Percentiles rank a stretch among this genome's conserved stretches.
These are phyloP conservation scores for Colletotrichum sp. DNA, from an alignment of 2,329 filamentous ascomycete genomes.

Conservation along the genomic window DNA sequence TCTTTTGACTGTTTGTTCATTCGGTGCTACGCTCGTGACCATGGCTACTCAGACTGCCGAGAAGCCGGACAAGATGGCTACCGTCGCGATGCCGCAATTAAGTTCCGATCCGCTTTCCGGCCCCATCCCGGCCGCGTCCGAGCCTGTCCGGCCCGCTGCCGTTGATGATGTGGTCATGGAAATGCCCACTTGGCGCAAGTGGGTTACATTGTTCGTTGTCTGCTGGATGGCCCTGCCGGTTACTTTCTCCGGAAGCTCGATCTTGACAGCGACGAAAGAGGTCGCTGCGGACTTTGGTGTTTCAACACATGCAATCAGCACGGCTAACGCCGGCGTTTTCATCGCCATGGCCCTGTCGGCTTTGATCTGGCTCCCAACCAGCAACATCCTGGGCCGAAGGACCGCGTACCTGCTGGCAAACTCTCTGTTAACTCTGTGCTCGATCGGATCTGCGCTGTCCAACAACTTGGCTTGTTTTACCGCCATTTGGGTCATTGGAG, in stretches of 20 bases:
- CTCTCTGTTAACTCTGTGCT: slow-evolving; percentile 69
- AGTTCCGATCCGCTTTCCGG: slow-evolving; percentile 4
- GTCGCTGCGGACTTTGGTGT: slow-evolving; percentile 70
- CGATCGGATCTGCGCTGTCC: slow-evolving; percentile 74
- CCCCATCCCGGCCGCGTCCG: slow-evolving; percentile 3
- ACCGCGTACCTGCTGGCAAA: slow-evolving; percentile 54
- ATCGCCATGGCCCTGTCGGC: slow-evolving; percentile 75
- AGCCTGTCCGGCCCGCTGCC: slow-evolving; percentile 21
- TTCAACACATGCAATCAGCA: slow-evolving; percentile 72
- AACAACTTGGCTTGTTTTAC: slow-evolving; percentile 71
- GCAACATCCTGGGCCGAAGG: slow-evolving; percentile 36
- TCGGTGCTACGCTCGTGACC: neutral
- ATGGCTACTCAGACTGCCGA: neutral
- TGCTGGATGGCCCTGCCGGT: slow-evolving; percentile 52
- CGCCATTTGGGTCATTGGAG: slow-evolving; percentile 19
- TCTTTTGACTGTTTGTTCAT: neutral
- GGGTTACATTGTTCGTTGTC: slow-evolving; percentile 22
- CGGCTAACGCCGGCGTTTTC: slow-evolving; percentile 78
- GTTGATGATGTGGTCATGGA: slow-evolving; percentile 25
- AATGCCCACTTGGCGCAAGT: slow-evolving; percentile 23
- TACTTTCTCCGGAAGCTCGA: slow-evolving; percentile 78
- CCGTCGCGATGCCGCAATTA: neutral
- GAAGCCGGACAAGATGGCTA: neutral
- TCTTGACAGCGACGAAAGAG: slow-evolving; percentile 76
- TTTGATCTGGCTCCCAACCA: slow-evolving; percentile 75